Conservation (phyloP, 129 eudicot species). For the Artemisia argyi region DNA sequence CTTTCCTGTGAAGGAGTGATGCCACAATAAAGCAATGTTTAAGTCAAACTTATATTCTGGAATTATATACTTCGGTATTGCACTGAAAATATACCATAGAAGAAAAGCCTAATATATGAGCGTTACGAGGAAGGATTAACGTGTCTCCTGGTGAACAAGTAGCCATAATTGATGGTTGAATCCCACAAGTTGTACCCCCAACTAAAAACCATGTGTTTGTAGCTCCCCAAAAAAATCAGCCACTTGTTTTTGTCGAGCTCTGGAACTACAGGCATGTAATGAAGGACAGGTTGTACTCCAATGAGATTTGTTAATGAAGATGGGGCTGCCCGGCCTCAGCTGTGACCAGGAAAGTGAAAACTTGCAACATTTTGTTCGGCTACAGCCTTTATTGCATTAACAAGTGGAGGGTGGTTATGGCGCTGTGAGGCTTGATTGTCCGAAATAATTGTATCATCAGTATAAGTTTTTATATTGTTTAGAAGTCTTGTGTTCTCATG, state of each 20-base stretch:
- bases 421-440: conserved; percentile 6
- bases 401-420: conserved; percentile 52
- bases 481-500: neutral
- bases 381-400: conserved; percentile 62
- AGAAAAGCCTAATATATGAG: conserved; percentile 63
- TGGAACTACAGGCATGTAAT: conserved; percentile 75
- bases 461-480: too few relatives aligned
- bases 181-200: conserved; percentile 85
- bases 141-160: conserved; percentile 76
- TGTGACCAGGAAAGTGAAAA: conserved; percentile 86
- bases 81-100: conserved; percentile 67
- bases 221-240: conserved; percentile 83
- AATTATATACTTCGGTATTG: conserved; percentile 58
- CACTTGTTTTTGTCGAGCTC: conserved; percentile 73
- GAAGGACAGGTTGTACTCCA: conserved; percentile 51
- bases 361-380: conserved; percentile 62
- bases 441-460: too few relatives aligned
- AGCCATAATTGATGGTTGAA: conserved; percentile 81
- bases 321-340: conserved; percentile 77
- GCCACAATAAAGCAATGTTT: conserved; percentile 71
- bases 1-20: conserved; percentile 58
- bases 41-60: conserved; percentile 58
- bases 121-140: conserved; percentile 68
- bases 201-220: conserved; percentile 81
- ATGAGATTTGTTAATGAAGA: conserved; percentile 49